Percentiles rank a stretch among this genome's conserved stretches.
These are phyloP conservation scores for Vicia faba DNA, from an alignment of 306 rosid species.

Conservation along the genomic window DNA sequence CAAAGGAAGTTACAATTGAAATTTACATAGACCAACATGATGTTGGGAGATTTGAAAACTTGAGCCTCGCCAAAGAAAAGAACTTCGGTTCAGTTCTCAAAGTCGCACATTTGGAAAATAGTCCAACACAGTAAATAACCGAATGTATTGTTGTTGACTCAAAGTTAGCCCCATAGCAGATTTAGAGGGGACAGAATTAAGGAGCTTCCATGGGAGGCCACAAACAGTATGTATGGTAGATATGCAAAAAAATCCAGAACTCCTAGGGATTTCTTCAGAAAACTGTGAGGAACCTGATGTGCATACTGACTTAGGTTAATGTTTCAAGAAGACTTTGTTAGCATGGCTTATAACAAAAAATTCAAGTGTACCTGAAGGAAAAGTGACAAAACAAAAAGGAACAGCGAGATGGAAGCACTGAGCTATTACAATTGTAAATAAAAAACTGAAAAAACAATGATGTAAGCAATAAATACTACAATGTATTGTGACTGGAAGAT, in stretches of 20 bases:
- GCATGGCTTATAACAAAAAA: not conserved
- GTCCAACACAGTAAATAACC: not conserved
- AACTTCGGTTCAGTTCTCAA: not conserved
- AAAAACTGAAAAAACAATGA: not conserved
- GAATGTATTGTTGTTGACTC: not conserved
- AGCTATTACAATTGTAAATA: not conserved
- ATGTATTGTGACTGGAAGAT: not conserved
- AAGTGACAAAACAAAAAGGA: not conserved
- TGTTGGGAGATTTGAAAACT: too few relatives aligned
- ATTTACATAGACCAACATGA: not conserved
- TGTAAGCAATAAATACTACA: not conserved
- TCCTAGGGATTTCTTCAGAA: too few relatives aligned
- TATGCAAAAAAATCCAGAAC: too few relatives aligned
- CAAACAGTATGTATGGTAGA: not conserved
- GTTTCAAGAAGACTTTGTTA: not conserved
- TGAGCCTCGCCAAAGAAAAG: not conserved
- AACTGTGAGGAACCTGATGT: too few relatives aligned
- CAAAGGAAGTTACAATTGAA: not conserved
- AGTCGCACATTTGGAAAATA: not conserved
- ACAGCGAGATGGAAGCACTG: not conserved
- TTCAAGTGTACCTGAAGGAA: not conserved
- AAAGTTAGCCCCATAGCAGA: not conserved
- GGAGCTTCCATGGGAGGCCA: too few relatives aligned
- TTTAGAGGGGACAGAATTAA: not conserved
- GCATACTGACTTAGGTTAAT: not conserved